These are phyloP conservation scores for Fusarium coicis DNA, from an alignment of 2,329 filamentous ascomycete species.

Conservation along the genomic window DNA sequence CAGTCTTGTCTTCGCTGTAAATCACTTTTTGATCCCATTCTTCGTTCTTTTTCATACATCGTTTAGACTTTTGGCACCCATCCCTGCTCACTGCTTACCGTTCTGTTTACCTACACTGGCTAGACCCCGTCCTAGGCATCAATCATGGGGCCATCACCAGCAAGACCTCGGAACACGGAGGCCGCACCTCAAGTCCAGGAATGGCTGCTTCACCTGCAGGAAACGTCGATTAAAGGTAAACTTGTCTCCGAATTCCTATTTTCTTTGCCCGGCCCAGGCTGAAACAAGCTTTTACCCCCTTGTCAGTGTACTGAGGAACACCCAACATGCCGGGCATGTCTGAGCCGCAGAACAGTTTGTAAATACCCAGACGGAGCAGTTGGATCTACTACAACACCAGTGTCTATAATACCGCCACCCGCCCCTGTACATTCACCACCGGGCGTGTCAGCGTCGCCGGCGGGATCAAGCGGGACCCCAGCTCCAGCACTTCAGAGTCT, in stretches of 20 bases:
- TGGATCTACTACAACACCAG: accelerated
- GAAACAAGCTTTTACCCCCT: background rate
- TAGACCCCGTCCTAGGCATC: accelerated
- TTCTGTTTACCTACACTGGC: too few species aligned
- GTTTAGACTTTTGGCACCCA: accelerated
- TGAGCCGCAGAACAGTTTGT: background rate
- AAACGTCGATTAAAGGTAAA: background rate
- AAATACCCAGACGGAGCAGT: background rate
- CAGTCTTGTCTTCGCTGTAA: background rate
- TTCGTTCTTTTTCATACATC: background rate
- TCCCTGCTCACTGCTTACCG: background rate
- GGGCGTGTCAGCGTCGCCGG: accelerated
- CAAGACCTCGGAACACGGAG: background rate
- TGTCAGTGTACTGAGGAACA: background rate
- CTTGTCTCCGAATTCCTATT: accelerated
- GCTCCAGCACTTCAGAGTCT: background rate
- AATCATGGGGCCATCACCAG: background rate
- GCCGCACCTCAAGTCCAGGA: background rate
- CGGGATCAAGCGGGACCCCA: accelerated
- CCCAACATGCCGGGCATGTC: background rate
- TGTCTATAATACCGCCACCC: accelerated
- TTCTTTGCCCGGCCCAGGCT: accelerated
- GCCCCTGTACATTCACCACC: accelerated
- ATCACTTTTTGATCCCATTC: accelerated
- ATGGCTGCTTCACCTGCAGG: background rate